These are phyloP conservation scores for Orbilia quercus DNA, from an alignment of 2,329 filamentous ascomycete genomes.

Conservation along the genomic window DNA sequence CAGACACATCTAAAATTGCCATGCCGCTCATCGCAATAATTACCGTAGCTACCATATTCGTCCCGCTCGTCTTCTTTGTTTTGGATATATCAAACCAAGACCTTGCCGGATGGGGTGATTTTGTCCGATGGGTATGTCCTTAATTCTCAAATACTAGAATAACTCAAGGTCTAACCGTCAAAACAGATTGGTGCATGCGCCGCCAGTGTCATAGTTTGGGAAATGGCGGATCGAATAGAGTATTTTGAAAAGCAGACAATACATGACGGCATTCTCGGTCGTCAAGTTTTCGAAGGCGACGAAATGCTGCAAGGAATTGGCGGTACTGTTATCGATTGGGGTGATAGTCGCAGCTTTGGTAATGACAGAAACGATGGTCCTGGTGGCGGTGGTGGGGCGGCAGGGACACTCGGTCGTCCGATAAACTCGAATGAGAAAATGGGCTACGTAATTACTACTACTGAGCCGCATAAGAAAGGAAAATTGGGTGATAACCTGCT, in stretches of 20 bases:
- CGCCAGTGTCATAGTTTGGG: constrained; percentile 96
- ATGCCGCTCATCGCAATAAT: constrained; percentile 75
- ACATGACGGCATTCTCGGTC: constrained; percentile 89
- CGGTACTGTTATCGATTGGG: constrained; percentile 40
- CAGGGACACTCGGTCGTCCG: constrained; percentile 41
- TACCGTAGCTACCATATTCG: constrained; percentile 82
- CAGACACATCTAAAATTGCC: constrained; percentile 46
- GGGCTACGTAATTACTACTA: constrained; percentile 20
- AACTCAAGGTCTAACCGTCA: constrained; percentile 9
- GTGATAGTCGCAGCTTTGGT: constrained; percentile 17
- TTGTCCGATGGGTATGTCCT: constrained; percentile 80
- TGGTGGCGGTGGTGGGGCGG: constrained; percentile 37
- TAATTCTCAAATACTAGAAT: neutral
- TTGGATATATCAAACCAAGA: constrained; percentile 86
- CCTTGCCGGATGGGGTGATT: constrained; percentile 92
- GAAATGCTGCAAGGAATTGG: constrained; percentile 78
- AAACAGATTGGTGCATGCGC: constrained; percentile 79
- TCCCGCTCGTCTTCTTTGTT: constrained; percentile 92
- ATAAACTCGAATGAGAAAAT: constrained; percentile 36
- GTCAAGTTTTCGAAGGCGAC: constrained; percentile 92
- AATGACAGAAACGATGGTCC: constrained; percentile 30
- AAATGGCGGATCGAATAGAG: constrained; percentile 96
- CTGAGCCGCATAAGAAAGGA: constrained; percentile 28
- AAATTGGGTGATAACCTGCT: neutral
- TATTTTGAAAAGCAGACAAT: constrained; percentile 91